phyloP scores from a whole-genome alignment of 2,329 filamentous ascomycete species.

The Arthroderma sp. region DNA sequence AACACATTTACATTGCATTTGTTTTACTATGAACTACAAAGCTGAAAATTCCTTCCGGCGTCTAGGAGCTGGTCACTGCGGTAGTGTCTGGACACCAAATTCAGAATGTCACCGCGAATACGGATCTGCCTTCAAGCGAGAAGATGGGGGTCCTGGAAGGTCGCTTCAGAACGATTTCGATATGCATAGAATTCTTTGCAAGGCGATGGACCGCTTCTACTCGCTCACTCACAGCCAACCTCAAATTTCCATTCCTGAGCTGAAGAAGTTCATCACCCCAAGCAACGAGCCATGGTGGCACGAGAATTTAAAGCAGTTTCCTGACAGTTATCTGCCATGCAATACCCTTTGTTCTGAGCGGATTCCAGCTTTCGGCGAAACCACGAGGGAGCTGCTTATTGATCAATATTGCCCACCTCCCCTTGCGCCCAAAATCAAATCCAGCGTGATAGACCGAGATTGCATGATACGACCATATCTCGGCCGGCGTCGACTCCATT shows the following conservation, averaged over 20 bases:
- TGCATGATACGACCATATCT: slow-evolving; percentile 40
- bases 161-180: slow-evolving; percentile 20
- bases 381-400: slow-evolving; percentile 19
- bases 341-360: slow-evolving; percentile 24
- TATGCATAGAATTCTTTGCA: slow-evolving; percentile 18
- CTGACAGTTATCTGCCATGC: slow-evolving; percentile 18
- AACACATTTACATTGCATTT: too few species aligned
- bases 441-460: slow-evolving; percentile 26
- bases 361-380: slow-evolving; percentile 20
- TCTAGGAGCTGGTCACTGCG: slow-evolving; percentile 22
- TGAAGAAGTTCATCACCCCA: slow-evolving; percentile 14
- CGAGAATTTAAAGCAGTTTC: slow-evolving; percentile 16
- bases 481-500: slow-evolving; percentile 21
- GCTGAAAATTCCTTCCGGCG: slow-evolving; percentile 8
- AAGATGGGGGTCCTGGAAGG: slow-evolving; percentile 19
- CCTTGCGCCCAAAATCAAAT: slow-evolving; percentile 15
- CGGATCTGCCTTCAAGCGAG: slow-evolving; percentile 20
- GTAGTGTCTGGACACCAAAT: slow-evolving; percentile 19
- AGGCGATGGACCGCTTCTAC: slow-evolving; percentile 5
- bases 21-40: neutral
- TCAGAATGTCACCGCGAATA: neutral
- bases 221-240: neutral
- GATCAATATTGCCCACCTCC: slow-evolving; percentile 20
- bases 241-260: slow-evolving; percentile 15
- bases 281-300: slow-evolving; percentile 17